Conservation (phyloP, 2,329 filamentous ascomycete species). For the Zarea fungicola region DNA sequence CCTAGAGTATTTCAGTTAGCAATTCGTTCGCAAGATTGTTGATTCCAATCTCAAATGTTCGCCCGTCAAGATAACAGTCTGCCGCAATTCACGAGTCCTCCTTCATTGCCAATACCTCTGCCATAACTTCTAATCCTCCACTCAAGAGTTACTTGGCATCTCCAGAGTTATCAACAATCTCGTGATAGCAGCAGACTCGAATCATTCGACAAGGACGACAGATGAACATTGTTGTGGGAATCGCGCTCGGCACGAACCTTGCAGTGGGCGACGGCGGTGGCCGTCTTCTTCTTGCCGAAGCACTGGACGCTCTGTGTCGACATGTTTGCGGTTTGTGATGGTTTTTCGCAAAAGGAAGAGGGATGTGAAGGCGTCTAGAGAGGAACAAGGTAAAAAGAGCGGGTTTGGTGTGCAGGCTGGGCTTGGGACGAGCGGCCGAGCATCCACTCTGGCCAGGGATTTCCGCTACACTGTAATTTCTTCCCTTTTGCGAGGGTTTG, state of each 20-base stretch:
- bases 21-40: constrained; percentile 9
- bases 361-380: constrained; percentile 5
- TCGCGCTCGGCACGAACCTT: constrained; percentile 54
- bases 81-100: neutral
- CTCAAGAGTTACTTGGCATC: too few relatives aligned
- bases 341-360: constrained; percentile 6
- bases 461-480: neutral
- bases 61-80: neutral
- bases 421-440: neutral
- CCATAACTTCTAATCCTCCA: too few relatives aligned
- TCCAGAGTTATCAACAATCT: neutral
- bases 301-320: constrained; percentile 84
- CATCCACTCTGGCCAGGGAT: neutral
- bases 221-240: neutral
- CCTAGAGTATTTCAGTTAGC: constrained; percentile 29
- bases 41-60: neutral
- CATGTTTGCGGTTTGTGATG: constrained; percentile 39
- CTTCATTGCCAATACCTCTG: neutral
- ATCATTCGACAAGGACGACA: constrained; percentile 4
- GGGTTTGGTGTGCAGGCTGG: constrained; percentile 13
- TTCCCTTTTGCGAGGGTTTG: constrained; percentile 11
- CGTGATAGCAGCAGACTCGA: constrained; percentile 5
- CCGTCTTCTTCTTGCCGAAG: constrained; percentile 99
- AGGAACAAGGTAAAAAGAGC: constrained; percentile 10
- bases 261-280: constrained; percentile 86